Percentiles rank a stretch among this genome's conserved stretches.
Evolutionary conservation across 345 rosid genomes (phyloP).

Genomic region (Populus euphratica): DNA sequence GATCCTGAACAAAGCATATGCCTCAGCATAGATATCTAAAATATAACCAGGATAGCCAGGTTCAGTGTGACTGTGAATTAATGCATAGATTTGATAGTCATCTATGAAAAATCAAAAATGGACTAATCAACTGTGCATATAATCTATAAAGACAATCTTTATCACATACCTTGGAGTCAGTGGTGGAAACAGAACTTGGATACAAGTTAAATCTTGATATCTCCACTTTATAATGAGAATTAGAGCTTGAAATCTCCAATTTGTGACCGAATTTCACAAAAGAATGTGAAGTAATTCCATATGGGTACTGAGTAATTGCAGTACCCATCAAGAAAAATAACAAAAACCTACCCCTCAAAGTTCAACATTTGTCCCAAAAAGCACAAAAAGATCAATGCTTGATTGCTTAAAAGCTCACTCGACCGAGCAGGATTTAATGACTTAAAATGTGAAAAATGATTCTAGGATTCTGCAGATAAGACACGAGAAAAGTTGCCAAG

Average conservation of each 20-base stretch:
- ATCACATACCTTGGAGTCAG: conserved; percentile 40
- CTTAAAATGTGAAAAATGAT: not conserved
- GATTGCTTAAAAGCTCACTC: not conserved
- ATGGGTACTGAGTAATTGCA: conserved; percentile 31
- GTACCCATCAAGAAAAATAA: conserved; percentile 45
- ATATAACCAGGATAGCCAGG: not conserved
- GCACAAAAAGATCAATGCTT: not conserved
- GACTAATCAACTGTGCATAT: not conserved
- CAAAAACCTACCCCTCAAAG: conserved; percentile 21
- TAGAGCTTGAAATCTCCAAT: conserved; percentile 29
- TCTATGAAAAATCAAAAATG: not conserved
- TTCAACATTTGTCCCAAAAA: not conserved
- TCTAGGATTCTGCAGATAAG: not conserved
- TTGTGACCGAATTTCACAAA: conserved; percentile 28
- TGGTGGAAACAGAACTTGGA: conserved; percentile 23
- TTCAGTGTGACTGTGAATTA: not conserved
- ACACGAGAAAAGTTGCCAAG: not conserved
- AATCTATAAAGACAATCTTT: not conserved
- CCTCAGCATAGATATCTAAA: not conserved
- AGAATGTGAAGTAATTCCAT: conserved; percentile 40
- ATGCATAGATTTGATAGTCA: conserved; percentile 2
- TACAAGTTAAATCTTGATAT: conserved; percentile 31
- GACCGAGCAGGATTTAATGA: not conserved
- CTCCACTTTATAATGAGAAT: conserved; percentile 29
- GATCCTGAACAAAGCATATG: not conserved